A percentile compares a stretch with the other conserved stretches of the same genome.
Conservation (phyloP, 2,329 filamentous ascomycete genomes). For the Xylaria sp. region DNA sequence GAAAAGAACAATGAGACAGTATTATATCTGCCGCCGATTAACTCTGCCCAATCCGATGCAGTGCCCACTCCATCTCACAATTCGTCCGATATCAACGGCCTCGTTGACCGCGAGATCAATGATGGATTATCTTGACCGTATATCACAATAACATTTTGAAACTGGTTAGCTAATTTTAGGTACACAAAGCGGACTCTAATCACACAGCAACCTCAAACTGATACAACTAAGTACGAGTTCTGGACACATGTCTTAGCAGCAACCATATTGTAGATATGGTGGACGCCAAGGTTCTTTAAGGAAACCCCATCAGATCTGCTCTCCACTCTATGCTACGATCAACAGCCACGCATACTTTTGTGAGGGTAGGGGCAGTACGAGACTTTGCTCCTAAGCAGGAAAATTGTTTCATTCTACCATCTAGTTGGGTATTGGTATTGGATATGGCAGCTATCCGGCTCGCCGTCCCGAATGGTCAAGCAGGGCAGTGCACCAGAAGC, state of each 20-base stretch:
- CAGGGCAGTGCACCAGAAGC: slow-evolving; percentile 27
- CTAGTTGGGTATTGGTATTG: background rate
- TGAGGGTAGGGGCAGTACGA: background rate
- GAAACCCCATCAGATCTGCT: background rate
- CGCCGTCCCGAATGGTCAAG: slow-evolving; percentile 31
- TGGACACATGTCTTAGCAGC: background rate
- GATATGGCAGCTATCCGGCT: slow-evolving; percentile 24
- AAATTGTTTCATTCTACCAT: slow-evolving; percentile 1
- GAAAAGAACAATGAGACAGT: slow-evolving; percentile 20
- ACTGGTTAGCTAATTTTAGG: background rate
- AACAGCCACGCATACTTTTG: slow-evolving; percentile 1
- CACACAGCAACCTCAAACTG: background rate
- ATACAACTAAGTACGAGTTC: background rate
- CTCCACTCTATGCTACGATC: background rate
- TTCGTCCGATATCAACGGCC: background rate
- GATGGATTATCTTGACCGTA: slow-evolving; percentile 8
- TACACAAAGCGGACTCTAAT: slow-evolving; percentile 4
- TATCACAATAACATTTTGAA: background rate
- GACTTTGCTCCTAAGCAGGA: background rate
- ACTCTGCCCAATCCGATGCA: background rate
- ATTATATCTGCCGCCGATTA: slow-evolving; percentile 5
- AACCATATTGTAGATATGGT: background rate
- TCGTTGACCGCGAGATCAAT: slow-evolving; percentile 2
- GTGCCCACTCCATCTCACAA: slow-evolving; percentile 6
- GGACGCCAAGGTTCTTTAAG: slow-evolving; percentile 6